Evolutionary conservation across 2,329 filamentous ascomycete genomes (phyloP), one percentile per base, ranked within the genome.

Genomic region (Hypoxylon sp.): DNA sequence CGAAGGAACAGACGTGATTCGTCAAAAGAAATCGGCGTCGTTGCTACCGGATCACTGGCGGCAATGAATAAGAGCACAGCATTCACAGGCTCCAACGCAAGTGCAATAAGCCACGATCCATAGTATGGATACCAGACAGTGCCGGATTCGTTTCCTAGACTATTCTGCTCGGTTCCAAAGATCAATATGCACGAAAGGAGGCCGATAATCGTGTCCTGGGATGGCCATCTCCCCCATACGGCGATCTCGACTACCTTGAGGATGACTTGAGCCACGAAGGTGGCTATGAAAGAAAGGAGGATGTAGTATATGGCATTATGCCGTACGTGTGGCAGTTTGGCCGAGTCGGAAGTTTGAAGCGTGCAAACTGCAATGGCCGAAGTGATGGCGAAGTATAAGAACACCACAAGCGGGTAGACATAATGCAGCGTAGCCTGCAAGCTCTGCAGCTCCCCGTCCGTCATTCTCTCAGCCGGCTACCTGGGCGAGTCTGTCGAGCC

Each of bases 61-160:
- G 72, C 73, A 48, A 80, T 58, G 19, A 76, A 76, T 42, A 79
- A 75, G 17, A 87, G 70, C 13, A 80, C 72, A 24, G 84, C 75
- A 32, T 89, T 79, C 53, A 76, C 73, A 0, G 84, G 75, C 73
- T 93, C 91, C 37, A 87, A 85, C 13, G 83, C 72, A 6, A 91
- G 78, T 13, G 86, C 87, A 15, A 92, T 77, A 31, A 86, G 71
- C 84, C 90, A 91, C 11, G 87, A 87, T 17, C 88, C 89, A 69
- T 87, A 86, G 68, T 88, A 89, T 0, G 90, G 88, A 71, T 90
- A 88, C 84, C 88, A 90, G 8, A 88, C 82, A 2, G 84, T 82
- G 56, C 83, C 81, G 31, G 81, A 75, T 17, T 82, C 80, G 57
- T 88, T 85, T 2, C 82, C 79, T 13, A 92, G 81, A 19, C 83